phyloP scores from a whole-genome alignment of 23 red algal species.

The Gracilaria vermiculophylla region DNA sequence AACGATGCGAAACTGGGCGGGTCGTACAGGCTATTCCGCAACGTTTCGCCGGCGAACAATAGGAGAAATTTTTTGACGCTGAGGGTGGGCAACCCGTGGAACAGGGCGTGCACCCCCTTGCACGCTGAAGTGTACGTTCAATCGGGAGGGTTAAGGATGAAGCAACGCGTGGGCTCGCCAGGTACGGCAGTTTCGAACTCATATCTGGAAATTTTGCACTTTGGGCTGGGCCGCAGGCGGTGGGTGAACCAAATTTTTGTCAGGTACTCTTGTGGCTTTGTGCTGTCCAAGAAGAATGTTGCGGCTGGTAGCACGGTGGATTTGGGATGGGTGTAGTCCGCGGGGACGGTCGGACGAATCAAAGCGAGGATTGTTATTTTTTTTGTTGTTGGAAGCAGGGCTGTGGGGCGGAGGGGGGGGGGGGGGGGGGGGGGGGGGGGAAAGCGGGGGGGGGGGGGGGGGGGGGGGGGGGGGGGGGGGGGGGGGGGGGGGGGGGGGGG shows the following conservation, averaged over 20 bases:
- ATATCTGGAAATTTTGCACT: conserved; percentile 48
- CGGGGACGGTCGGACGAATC: no score
- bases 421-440: no score
- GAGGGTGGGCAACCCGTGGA: conserved; percentile 21
- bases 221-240: conserved; percentile 14
- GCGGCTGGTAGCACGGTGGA: background rate
- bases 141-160: background rate
- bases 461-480: no score
- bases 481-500: no score
- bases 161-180: conserved; percentile 39
- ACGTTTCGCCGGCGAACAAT: background rate
- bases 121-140: conserved; percentile 24
- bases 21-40: conserved; percentile 27
- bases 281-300: background rate
- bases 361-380: no score
- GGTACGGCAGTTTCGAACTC: conserved; percentile 34
- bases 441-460: background rate
- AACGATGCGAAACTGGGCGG: conserved; percentile 6
- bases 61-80: conserved; percentile 27
- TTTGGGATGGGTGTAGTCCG: conserved; percentile 16
- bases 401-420: no score
- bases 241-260: background rate
- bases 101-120: background rate
- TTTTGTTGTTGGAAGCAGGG: background rate
- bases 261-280: background rate